Percentiles rank a stretch among this genome's conserved stretches.
phyloP scores from a whole-genome alignment of 257 asterid species.

The Petunia axillaris region DNA sequence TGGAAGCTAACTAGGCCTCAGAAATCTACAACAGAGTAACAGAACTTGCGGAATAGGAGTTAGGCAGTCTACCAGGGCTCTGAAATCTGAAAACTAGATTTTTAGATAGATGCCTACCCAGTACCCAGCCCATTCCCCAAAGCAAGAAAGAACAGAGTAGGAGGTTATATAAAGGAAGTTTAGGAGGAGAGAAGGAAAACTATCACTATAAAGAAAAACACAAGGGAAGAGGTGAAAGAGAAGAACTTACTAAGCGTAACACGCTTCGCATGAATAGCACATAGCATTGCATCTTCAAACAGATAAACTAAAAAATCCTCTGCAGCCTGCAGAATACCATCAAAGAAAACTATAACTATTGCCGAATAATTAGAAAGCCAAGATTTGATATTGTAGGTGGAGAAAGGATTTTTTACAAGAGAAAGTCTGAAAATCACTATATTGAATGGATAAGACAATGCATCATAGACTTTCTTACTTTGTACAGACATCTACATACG shows the following conservation, averaged over 20 bases:
- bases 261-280: conserved; percentile 95
- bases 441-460: not conserved
- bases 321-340: conserved; percentile 21
- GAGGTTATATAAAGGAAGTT: not conserved
- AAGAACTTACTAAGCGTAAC: conserved; percentile 83
- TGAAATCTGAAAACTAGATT: not conserved
- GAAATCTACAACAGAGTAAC: conserved; percentile 1
- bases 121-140: not conserved
- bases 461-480: conserved; percentile 10
- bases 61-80: not conserved
- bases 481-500: not conserved
- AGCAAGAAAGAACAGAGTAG: not conserved
- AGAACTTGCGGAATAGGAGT: not conserved
- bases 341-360: not conserved
- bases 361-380: not conserved
- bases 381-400: not conserved
- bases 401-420: conserved; percentile 1
- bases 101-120: not conserved
- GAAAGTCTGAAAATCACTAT: not conserved
- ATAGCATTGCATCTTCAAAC: conserved; percentile 86
- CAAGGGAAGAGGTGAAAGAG: conserved; percentile 8
- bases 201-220: not conserved
- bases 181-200: conserved; percentile 2
- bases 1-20: not conserved
- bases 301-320: conserved; percentile 46